Evolutionary conservation across 345 rosid genomes (phyloP).

Genomic region (Toxicodendron radicans): DNA sequence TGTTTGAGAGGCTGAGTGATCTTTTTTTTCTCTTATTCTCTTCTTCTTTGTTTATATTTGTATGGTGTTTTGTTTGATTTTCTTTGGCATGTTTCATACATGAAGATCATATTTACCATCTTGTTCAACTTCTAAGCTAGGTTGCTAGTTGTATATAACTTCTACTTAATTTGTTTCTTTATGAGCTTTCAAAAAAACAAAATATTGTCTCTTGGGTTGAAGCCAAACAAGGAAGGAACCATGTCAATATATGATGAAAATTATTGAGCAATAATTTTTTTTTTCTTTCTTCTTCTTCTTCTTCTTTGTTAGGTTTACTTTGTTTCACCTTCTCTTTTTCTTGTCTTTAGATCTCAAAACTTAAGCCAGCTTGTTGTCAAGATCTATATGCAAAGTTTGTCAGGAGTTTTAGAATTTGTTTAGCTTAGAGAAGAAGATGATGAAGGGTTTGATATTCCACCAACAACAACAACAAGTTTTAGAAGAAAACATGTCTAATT

Average conservation of each 20-base stretch:
- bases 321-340: conserved; percentile 20
- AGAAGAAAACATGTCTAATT: conserved; percentile 83
- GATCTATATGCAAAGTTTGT: conserved; percentile 18
- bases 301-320: conserved; percentile 19
- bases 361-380: no score
- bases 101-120: neutral
- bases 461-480: conserved; percentile 33
- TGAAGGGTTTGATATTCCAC: conserved; percentile 54
- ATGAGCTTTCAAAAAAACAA: conserved; percentile 24
- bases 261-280: conserved; percentile 15
- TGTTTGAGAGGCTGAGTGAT: neutral
- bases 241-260: conserved; percentile 18
- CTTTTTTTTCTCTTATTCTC: neutral
- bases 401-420: conserved; percentile 1
- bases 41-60: conserved; percentile 40
- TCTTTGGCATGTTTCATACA: conserved; percentile 15
- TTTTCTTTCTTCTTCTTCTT: conserved; percentile 24
- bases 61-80: conserved; percentile 42
- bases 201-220: conserved; percentile 73
- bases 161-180: conserved; percentile 23
- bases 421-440: conserved; percentile 24
- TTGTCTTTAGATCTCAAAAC: conserved; percentile 21
- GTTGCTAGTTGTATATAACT: neutral
- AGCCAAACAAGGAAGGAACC: conserved; percentile 54
- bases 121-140: neutral